phyloP scores from a whole-genome alignment of 768 basidiomycete genomes.

The Lactarius quietus region DNA sequence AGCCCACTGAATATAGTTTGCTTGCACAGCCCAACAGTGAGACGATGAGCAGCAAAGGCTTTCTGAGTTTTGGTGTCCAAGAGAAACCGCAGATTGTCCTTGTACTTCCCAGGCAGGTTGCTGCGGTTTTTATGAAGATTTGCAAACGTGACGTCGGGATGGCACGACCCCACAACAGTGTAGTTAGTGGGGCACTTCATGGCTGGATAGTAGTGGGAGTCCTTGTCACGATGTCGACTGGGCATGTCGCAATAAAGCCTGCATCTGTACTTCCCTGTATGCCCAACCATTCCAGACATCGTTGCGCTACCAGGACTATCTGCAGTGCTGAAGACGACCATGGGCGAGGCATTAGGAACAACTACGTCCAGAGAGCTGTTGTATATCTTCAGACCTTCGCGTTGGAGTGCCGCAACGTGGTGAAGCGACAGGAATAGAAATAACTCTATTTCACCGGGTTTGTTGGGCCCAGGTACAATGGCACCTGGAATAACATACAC shows the following conservation, averaged over 20 bases:
- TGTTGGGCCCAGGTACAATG: not conserved
- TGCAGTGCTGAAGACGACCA: not conserved
- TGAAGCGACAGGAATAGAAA: not conserved
- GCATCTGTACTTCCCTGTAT: not conserved
- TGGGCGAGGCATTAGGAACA: too few relatives aligned
- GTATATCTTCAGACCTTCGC: not conserved
- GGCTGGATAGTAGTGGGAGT: not conserved
- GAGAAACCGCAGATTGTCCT: not conserved
- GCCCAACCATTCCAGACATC: not conserved
- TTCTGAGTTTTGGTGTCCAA: not conserved
- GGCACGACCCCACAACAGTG: not conserved
- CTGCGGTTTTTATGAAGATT: not conserved
- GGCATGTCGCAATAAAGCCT: not conserved
- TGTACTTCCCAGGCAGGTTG: not conserved
- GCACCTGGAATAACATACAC: not conserved
- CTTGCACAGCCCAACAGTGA: not conserved
- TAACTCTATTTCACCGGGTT: not conserved
- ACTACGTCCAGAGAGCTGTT: not conserved
- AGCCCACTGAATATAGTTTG: too few relatives aligned
- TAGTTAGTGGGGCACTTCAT: not conserved
- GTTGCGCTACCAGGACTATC: not conserved
- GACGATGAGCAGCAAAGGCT: not conserved
- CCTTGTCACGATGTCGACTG: too few relatives aligned
- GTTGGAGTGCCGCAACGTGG: not conserved
- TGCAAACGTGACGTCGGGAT: not conserved